Percentiles rank a stretch among this genome's conserved stretches.
Conservation (phyloP, 257 asterid species). For the Solanum bulbocastanum region DNA sequence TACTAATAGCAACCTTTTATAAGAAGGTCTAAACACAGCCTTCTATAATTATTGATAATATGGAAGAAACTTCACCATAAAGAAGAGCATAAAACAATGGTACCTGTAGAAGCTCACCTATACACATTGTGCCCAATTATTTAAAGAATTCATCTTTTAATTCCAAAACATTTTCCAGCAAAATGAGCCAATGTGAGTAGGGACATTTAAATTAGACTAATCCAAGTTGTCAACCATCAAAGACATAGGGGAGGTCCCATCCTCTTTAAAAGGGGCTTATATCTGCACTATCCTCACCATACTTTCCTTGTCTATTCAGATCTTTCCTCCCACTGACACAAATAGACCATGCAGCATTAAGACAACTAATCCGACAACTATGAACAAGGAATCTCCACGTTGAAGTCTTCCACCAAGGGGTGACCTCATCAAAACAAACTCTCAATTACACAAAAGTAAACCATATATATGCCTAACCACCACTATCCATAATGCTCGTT, state of each 20-base stretch:
- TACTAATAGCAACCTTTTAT: not conserved
- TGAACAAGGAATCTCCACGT: not conserved
- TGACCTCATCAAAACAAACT: not conserved
- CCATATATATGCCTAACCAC: not conserved
- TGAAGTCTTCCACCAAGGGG: not conserved
- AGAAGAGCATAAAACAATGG: not conserved
- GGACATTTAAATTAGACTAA: not conserved
- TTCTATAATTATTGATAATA: not conserved
- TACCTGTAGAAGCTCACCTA: not conserved
- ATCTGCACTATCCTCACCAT: not conserved
- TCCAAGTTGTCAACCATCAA: not conserved
- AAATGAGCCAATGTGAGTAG: not conserved
- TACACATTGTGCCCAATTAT: not conserved
- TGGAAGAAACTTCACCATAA: not conserved
- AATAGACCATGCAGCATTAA: not conserved
- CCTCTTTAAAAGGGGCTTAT: not conserved
- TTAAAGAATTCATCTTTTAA: not conserved
- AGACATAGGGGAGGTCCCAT: not conserved
- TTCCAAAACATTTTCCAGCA: not conserved
- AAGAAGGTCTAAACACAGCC: too few relatives aligned
- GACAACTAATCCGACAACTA: not conserved
- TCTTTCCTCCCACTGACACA: not conserved
- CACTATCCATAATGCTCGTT: not conserved
- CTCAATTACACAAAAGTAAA: not conserved
- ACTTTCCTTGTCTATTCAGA: not conserved